A percentile compares a stretch with the other conserved stretches of the same genome.
phyloP scores from a whole-genome alignment of 257 asterid genomes.

The Plantago major region DNA sequence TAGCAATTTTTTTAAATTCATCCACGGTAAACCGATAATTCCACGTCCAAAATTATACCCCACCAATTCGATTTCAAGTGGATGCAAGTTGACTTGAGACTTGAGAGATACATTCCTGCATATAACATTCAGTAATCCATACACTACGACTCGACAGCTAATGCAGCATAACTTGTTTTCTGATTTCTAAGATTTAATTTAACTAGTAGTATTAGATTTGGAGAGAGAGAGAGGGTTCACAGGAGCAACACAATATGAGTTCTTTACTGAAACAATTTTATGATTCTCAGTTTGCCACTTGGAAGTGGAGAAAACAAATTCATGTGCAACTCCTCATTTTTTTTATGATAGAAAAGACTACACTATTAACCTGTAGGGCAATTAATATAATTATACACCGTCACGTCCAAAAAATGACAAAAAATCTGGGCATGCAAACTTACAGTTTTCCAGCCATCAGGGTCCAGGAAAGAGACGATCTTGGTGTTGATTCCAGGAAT shows the following conservation, averaged over 20 bases:
- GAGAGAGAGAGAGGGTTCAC: no score
- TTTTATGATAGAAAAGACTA: no score
- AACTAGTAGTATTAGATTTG: no score
- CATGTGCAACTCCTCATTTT: no score
- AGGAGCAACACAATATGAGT: no score
- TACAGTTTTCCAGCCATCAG: slow-evolving; percentile 99
- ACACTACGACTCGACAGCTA: background rate
- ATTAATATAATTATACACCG: background rate
- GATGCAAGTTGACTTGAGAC: background rate
- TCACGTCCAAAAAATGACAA: background rate
- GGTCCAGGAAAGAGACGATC: slow-evolving; percentile 83
- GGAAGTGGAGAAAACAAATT: no score
- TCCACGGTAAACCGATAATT: background rate
- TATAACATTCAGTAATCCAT: background rate
- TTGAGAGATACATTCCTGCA: background rate
- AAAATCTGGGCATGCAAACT: slow-evolving; percentile 23
- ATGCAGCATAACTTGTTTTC: background rate
- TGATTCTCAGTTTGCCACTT: background rate
- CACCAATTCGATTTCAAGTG: background rate
- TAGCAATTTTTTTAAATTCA: background rate
- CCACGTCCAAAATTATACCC: background rate
- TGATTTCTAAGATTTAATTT: background rate
- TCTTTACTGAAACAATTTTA: background rate
- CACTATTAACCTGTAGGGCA: background rate
- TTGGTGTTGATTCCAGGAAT: slow-evolving; percentile 88